Base-by-base conservation (phyloP, 169 alveolate species). In the Cyclospora cayetanensis region DNA sequence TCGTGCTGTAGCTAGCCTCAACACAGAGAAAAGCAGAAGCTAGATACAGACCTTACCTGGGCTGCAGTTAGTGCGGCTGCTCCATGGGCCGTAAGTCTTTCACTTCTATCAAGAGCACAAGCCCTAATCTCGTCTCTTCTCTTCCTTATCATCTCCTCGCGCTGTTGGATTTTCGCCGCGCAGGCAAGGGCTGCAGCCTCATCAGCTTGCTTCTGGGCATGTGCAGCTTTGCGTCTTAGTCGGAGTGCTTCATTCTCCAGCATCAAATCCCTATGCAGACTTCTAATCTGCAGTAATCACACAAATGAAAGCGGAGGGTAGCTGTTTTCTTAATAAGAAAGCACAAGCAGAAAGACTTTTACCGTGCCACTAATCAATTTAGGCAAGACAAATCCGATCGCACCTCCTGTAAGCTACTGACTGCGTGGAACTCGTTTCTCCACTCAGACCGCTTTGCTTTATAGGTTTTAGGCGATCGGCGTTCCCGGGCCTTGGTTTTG, bases 31-130 rank as follows among this genome's bases (percentile, higher is more conserved):
- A n/a, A n/a, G n/a, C 20, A 39, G 1, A 76, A 3, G 29, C 1
- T 29, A 42, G 43, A 43, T 27, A 42, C 25, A 76, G 83, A 20
- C 7, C 29, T 43, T 80, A 80, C 89, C 70, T 34, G 89, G 42
- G 89, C 72, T 50, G 68, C 29, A 39, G 89, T 74, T 20, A 80
- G 70, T 35, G 52, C 89, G 20, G 72, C 76, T 1, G 89, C 89
- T 52, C 89, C 89, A 50, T 80, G 74, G 52, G 70, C 74, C 52
- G 74, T 52, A 52, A 80, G 89, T 53, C 89, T 29, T 52, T 50
- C 74, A 39, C 74, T 80, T 34, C 89, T 80, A 31, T 46, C 89
- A 35, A 80, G 7, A 25, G 74, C 70, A 70, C 89, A 52, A 46
- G 70, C 74, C 74, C 89, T 50, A 41, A 80, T 42, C 25, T 80